These are phyloP conservation scores for Ploettnerulaceae sp. DNA, from an alignment of 2,329 filamentous ascomycete genomes.

Conservation along the genomic window DNA sequence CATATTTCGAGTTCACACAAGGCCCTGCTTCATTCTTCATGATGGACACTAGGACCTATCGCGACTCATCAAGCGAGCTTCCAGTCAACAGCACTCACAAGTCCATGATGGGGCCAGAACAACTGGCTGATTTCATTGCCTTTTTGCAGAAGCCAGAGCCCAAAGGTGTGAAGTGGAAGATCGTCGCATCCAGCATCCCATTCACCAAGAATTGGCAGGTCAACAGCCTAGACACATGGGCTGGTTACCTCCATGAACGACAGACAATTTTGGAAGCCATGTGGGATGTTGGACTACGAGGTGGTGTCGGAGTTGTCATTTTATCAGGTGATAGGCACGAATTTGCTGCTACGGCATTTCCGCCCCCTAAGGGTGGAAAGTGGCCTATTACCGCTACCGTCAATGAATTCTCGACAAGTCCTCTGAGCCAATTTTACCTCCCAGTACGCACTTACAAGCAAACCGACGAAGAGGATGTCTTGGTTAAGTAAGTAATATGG, in stretches of 20 bases:
- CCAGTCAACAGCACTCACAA: constrained; percentile 61
- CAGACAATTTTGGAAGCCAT: constrained; percentile 78
- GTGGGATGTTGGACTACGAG: constrained; percentile 73
- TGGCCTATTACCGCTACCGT: constrained; percentile 64
- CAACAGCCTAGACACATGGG: constrained; percentile 88
- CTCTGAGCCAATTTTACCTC: constrained; percentile 89
- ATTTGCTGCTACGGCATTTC: constrained; percentile 83
- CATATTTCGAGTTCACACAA: constrained; percentile 85
- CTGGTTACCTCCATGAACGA: constrained; percentile 81
- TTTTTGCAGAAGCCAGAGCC: constrained; percentile 73
- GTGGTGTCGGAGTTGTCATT: constrained; percentile 72
- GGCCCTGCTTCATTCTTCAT: constrained; percentile 94
- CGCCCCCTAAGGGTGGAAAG: constrained; percentile 52
- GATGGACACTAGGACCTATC: constrained; percentile 84
- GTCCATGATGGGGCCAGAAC: constrained; percentile 79
- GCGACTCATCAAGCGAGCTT: constrained; percentile 59
- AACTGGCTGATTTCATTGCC: constrained; percentile 72
- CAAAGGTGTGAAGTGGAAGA: constrained; percentile 82
- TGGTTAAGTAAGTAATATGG: constrained; percentile 79
- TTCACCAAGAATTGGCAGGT: constrained; percentile 98
- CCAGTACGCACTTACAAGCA: constrained; percentile 81
- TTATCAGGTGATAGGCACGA: constrained; percentile 94
- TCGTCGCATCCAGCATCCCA: constrained; percentile 83
- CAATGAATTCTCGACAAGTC: constrained; percentile 88
- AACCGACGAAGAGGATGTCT: constrained; percentile 73